phyloP scores from a whole-genome alignment of 306 rosid species.

The Quercus engelmannii region DNA sequence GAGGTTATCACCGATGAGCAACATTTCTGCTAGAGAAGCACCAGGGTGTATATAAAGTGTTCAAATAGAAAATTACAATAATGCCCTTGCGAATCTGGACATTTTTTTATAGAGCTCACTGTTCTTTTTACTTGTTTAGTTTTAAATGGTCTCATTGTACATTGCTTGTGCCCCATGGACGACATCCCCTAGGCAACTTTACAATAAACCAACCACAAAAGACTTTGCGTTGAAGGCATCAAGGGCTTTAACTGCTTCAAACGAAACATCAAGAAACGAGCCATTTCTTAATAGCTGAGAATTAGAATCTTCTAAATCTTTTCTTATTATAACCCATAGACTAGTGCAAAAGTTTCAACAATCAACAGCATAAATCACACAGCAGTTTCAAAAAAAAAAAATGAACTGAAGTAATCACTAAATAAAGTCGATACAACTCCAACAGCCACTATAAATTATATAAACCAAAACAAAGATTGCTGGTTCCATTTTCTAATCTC shows the following conservation, averaged over 20 bases:
- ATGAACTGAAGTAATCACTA: background rate
- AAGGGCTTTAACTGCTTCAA: background rate
- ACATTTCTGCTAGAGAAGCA: too few relatives aligned
- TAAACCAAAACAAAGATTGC: background rate
- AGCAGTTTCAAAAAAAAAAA: background rate
- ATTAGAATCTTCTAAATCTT: background rate
- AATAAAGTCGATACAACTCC: background rate
- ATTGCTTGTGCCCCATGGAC: too few relatives aligned
- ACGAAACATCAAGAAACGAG: background rate
- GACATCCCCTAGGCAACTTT: background rate
- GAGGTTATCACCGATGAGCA: too few relatives aligned
- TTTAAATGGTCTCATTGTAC: too few relatives aligned
- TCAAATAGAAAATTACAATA: too few relatives aligned
- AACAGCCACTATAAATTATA: background rate
- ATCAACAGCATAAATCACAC: background rate
- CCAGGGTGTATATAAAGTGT: too few relatives aligned
- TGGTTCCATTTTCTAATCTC: background rate
- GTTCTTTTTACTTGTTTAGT: too few relatives aligned
- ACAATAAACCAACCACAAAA: background rate
- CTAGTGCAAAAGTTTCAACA: background rate
- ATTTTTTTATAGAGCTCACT: too few relatives aligned
- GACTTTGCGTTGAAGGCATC: background rate
- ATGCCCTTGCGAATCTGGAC: too few relatives aligned
- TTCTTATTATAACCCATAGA: background rate
- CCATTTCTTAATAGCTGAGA: background rate